Base-by-base conservation (phyloP, 2,329 filamentous ascomycete genomes). In the Neofusicoccum umdonicola region DNA sequence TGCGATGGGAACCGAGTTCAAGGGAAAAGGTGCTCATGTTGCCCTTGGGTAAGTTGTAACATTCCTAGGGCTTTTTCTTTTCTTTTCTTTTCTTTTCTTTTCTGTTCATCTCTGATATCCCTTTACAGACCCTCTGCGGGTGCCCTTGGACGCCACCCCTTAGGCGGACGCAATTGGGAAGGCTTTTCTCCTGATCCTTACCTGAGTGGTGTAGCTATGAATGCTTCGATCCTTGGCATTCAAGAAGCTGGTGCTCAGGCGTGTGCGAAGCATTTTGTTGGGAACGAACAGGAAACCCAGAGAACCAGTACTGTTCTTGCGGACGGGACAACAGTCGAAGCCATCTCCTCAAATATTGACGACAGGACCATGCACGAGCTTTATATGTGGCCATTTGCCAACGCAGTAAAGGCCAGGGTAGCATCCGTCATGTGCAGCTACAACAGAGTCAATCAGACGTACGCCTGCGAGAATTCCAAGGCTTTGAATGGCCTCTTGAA, bases 311-410 rank as follows among this genome's bases (percentile, higher is more conserved):
- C 17, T 8, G 34, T 42, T 2, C 34, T 41, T 13, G 82, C 86
- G 11, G 73, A 84, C 12, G 88, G 85, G 0, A 80, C 87, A 35
- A 8, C 82, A 83, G 42, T 44, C 19, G 44, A 39, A 13, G n/a
- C 44, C 9, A 31, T 71, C 71, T 80, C 71, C 17, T 84, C 84
- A 52, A 89, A 88, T 69, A 80, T 90, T n/a, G 89, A 91, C 66
- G 90, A 93, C 74, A 85, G 89, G 67, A 89, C 90, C 0, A 80
- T 92, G 73, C 90, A 92, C 70, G 90, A 93, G 74, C 76, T 92
- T 4, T 93, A 92, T 72, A 79, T 89, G 31, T 93, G 90, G 90
- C 90, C 90, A 0, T 93, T 93, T 71, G 88, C 85, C 19, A 89
- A 93, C 71, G 88, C 88, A 1, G 84, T 92, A 61, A 82, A 82